A percentile compares a stretch with the other conserved stretches of the same genome.
phyloP scores from a whole-genome alignment of 371 early-diverging fungal species.

The Fennellomyces sp. region DNA sequence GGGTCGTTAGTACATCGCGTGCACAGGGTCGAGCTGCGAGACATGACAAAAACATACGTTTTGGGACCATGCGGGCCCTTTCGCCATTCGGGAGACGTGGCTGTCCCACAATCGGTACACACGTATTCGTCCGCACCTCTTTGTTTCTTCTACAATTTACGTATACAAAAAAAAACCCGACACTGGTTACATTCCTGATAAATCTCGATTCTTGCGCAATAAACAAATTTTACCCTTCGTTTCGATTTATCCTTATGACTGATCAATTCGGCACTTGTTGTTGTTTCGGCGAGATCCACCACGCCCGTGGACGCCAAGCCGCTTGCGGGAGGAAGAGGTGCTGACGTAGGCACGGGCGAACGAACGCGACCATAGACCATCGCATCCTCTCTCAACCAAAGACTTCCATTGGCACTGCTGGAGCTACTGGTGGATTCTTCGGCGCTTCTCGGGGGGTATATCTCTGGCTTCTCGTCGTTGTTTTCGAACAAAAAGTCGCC shows the following conservation, averaged over 20 bases:
- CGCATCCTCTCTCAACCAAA: background rate
- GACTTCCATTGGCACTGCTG: background rate
- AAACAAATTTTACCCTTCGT: conserved; percentile 9
- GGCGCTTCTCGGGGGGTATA: background rate
- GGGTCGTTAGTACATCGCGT: too few relatives aligned
- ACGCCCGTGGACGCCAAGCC: background rate
- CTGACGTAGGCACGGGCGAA: background rate
- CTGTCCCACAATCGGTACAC: conserved; percentile 69
- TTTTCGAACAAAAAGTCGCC: background rate
- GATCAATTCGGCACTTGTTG: background rate
- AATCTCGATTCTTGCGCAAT: background rate
- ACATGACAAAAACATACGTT: conserved; percentile 38
- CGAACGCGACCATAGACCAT: background rate
- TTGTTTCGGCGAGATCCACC: background rate
- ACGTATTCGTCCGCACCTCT: conserved; percentile 17
- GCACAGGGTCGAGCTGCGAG: too few relatives aligned
- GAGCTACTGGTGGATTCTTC: background rate
- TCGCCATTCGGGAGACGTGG: conserved; percentile 86
- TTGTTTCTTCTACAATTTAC: conserved; percentile 3
- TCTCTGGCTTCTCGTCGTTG: background rate
- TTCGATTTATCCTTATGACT: background rate
- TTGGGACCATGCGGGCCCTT: conserved; percentile 79
- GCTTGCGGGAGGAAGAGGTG: background rate
- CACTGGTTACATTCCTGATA: conserved; percentile 1
- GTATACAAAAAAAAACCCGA: background rate